Evolutionary conservation across 2,329 filamentous ascomycete genomes (phyloP).

Genomic region (Dactylellina drechsleri): DNA sequence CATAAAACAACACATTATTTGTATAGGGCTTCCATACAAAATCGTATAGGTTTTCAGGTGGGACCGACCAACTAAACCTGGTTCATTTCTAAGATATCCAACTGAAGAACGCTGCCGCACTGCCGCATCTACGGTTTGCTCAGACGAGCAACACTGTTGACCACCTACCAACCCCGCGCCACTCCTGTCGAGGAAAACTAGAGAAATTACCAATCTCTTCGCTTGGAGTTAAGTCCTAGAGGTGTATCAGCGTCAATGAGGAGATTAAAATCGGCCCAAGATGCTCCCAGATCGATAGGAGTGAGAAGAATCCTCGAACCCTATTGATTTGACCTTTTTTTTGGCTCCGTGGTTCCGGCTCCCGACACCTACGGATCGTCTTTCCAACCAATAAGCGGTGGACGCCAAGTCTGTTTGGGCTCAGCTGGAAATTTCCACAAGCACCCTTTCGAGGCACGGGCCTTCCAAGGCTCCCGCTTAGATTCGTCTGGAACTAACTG

Average conservation of each 20-base stretch:
- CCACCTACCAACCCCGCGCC: neutral
- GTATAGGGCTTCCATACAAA: too few relatives aligned
- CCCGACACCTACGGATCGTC: slow-evolving; percentile 7
- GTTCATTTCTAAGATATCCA: too few relatives aligned
- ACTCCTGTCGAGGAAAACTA: too few relatives aligned
- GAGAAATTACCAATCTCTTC: too few relatives aligned
- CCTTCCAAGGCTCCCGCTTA: slow-evolving; percentile 15
- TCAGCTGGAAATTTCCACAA: slow-evolving; percentile 22
- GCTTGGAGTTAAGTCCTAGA: too few relatives aligned
- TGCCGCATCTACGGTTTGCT: slow-evolving; percentile 12
- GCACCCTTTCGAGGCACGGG: slow-evolving; percentile 36
- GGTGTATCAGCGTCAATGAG: neutral
- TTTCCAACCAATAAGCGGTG: slow-evolving; percentile 32
- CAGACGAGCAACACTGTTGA: slow-evolving; percentile 16
- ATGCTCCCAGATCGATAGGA: too few relatives aligned
- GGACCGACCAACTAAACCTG: too few relatives aligned
- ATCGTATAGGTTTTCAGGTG: too few relatives aligned
- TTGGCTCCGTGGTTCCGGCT: neutral
- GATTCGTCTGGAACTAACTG: too few relatives aligned
- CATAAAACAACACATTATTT: too few relatives aligned
- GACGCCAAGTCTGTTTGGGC: slow-evolving; percentile 11
- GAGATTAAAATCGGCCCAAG: too few relatives aligned
- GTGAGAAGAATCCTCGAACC: neutral
- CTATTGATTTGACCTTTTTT: neutral
- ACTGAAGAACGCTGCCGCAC: neutral